Conservation (phyloP, 208 protist species). For the Wallacemonas sp. region DNA sequence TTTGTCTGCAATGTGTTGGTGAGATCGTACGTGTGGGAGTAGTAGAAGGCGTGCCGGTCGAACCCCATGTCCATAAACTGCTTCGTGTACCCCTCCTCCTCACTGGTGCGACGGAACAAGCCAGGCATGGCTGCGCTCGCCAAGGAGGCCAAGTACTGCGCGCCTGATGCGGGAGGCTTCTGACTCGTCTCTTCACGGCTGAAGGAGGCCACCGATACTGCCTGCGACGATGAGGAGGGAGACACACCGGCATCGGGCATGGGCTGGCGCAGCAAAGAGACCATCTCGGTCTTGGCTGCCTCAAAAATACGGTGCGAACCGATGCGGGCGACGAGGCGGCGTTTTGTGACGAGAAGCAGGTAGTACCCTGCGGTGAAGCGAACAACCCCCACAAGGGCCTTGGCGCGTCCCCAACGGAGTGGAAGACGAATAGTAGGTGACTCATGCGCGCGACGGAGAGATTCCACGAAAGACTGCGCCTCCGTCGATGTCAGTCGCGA, state of each 20-base stretch:
- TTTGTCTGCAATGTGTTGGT: constrained; percentile 95
- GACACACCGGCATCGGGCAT: too few relatives aligned
- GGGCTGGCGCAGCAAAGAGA: constrained; percentile 30
- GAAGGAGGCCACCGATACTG: too few relatives aligned
- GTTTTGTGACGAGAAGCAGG: constrained; percentile 84
- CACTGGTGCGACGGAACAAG: constrained; percentile 14
- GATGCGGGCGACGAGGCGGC: constrained; percentile 79
- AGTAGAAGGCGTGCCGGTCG: constrained; percentile 91
- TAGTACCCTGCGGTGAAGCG: constrained; percentile 94
- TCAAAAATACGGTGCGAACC: constrained; percentile 91
- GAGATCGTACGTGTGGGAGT: constrained; percentile 96
- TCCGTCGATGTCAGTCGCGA: constrained; percentile 20
- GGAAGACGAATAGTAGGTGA: constrained; percentile 10
- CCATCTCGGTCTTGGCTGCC: constrained; percentile 68
- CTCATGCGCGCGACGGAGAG: constrained; percentile 22
- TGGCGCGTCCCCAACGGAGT: constrained; percentile 22
- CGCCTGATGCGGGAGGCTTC: too few relatives aligned
- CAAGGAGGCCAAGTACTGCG: constrained; percentile 12
- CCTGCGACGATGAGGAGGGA: too few relatives aligned
- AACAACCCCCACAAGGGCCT: constrained; percentile 81
- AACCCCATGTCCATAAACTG: constrained; percentile 74
- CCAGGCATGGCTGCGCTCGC: constrained; percentile 10
- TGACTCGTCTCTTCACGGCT: too few relatives aligned
- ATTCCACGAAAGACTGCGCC: constrained; percentile 31
- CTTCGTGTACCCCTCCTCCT: constrained; percentile 70